phyloP scores from a whole-genome alignment of 495 filamentous ascomycete genomes.

The Podospora sp. region DNA sequence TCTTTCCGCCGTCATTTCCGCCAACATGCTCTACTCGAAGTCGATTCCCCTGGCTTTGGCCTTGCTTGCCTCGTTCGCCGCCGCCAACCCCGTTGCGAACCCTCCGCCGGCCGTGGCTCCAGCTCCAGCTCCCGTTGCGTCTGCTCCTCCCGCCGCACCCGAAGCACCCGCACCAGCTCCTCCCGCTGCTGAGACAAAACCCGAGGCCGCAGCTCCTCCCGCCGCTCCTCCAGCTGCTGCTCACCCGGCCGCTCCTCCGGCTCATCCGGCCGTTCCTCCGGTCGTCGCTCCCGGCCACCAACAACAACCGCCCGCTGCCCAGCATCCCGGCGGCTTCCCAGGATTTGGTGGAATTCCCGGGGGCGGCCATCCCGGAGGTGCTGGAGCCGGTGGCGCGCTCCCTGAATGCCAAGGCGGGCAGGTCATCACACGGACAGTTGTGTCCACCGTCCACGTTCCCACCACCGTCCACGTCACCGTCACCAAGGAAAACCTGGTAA shows the following conservation, averaged over 20 bases:
- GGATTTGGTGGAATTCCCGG: constrained; percentile 7
- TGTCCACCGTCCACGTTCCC: not conserved
- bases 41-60: constrained; percentile 18
- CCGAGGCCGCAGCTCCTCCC: not conserved
- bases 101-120: not conserved
- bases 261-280: not conserved
- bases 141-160: not conserved
- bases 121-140: not conserved
- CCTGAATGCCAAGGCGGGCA: not conserved
- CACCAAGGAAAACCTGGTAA: constrained; percentile 3
- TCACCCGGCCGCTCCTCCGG: not conserved
- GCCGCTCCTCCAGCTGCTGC: not conserved
- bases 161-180: not conserved
- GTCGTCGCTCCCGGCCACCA: not conserved
- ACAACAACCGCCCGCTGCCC: not conserved
- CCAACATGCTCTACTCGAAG: constrained; percentile 10
- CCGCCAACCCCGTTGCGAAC: constrained; percentile 16
- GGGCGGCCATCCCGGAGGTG: not conserved
- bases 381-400: not conserved
- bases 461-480: constrained; percentile 14
- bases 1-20: constrained; percentile 5
- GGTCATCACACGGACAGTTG: constrained; percentile 9
- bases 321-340: constrained; percentile 4
- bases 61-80: constrained; percentile 11
- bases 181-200: constrained; percentile 4